Percentiles rank a stretch among this genome's conserved stretches.
phyloP scores from a whole-genome alignment of 2,329 filamentous ascomycete genomes.

The Chaetothyriales sp. region DNA sequence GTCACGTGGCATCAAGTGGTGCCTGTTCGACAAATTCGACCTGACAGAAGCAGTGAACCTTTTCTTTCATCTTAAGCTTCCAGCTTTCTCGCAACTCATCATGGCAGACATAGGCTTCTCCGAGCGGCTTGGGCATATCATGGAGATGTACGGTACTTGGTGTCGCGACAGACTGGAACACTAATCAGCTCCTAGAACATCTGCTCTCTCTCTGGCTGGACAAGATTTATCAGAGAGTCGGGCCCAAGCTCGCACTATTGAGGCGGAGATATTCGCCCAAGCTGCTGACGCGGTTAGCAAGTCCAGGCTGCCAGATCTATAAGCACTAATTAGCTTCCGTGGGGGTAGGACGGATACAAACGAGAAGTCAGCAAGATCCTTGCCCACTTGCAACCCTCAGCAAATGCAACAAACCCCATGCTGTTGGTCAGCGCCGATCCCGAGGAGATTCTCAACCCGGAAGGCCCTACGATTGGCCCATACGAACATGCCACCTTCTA shows the following conservation, averaged over 20 bases:
- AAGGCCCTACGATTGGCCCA: constrained; percentile 34
- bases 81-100: background rate
- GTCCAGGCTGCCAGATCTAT: background rate
- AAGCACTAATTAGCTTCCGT: background rate
- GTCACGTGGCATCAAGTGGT: too few relatives aligned
- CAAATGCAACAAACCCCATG: constrained; percentile 1
- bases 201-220: constrained; percentile 32
- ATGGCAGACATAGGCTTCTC: constrained; percentile 35
- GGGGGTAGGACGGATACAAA: constrained; percentile 42
- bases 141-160: constrained; percentile 40
- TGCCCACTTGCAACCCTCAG: constrained; percentile 19
- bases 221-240: constrained; percentile 31
- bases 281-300: constrained; percentile 41
- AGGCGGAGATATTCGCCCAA: constrained; percentile 47
- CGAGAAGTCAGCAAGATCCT: constrained; percentile 27
- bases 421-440: constrained; percentile 4
- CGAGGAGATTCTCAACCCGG: constrained; percentile 16
- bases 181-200: constrained; percentile 25
- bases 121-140: constrained; percentile 48
- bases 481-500: constrained; percentile 43
- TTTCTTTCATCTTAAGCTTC: too few relatives aligned
- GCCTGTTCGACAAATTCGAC: too few relatives aligned
- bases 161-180: constrained; percentile 10
- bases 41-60: too few relatives aligned
- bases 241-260: constrained; percentile 47